These are phyloP conservation scores for Clarkia xantiana DNA, from an alignment of 345 rosid genomes.

Conservation along the genomic window DNA sequence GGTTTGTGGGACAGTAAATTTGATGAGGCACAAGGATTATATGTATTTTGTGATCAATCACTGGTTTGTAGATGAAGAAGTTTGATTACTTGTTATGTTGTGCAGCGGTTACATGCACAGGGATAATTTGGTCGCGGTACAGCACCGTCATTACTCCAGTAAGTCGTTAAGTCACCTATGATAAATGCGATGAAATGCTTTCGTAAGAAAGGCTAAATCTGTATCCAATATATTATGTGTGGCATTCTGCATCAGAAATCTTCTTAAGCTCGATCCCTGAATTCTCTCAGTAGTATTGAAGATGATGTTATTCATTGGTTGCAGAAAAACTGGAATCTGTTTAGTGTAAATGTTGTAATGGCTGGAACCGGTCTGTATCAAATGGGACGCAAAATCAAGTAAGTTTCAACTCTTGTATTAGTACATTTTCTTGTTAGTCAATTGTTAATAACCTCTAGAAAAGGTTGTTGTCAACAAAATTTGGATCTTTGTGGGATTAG, in stretches of 20 bases:
- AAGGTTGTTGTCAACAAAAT: too few species aligned
- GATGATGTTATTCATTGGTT: slow-evolving; percentile 3
- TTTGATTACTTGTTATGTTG: slow-evolving; percentile 7
- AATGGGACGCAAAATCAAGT: slow-evolving; percentile 67
- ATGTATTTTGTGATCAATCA: slow-evolving; percentile 7
- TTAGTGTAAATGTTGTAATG: slow-evolving; percentile 75
- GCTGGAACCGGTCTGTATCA: slow-evolving; percentile 80
- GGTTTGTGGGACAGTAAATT: too few species aligned
- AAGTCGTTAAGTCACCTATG: slow-evolving; percentile 12
- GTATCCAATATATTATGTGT: too few species aligned
- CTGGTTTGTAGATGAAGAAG: too few species aligned
- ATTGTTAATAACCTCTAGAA: neutral
- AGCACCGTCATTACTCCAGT: slow-evolving; percentile 81
- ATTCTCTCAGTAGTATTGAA: neutral
- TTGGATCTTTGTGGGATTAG: too few species aligned
- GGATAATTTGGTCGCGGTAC: slow-evolving; percentile 69
- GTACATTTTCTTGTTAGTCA: neutral
- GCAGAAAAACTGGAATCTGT: slow-evolving; percentile 96
- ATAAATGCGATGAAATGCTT: too few species aligned
- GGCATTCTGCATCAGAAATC: too few species aligned
- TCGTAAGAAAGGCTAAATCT: too few species aligned
- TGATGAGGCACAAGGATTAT: neutral
- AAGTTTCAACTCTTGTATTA: slow-evolving; percentile 13
- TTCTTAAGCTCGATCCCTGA: too few species aligned
- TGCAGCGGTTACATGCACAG: slow-evolving; percentile 66